A percentile compares a stretch with the other conserved stretches of the same genome.
These are phyloP conservation scores for Luffa acutangula DNA, from an alignment of 306 rosid species.

Conservation along the genomic window DNA sequence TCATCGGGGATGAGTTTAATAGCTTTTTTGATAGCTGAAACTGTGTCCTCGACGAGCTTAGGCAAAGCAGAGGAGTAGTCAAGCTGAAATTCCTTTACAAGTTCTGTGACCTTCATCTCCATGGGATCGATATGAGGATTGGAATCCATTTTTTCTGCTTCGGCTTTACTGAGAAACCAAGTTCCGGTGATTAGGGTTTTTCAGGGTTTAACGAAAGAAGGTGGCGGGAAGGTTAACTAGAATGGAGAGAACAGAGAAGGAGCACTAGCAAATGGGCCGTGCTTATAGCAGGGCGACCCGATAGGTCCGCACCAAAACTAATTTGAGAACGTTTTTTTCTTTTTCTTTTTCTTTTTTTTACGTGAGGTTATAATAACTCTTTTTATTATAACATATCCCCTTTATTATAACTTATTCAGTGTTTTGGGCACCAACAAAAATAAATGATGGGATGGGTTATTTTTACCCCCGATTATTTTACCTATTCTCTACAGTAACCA, in stretches of 20 bases:
- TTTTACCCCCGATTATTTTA: too few relatives aligned
- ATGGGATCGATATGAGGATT: slow-evolving; percentile 19
- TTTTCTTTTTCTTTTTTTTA: too few relatives aligned
- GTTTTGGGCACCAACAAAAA: too few relatives aligned
- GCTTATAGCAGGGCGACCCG: neutral
- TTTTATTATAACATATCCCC: too few relatives aligned
- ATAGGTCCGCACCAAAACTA: neutral
- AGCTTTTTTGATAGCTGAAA: slow-evolving; percentile 39
- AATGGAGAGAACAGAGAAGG: neutral
- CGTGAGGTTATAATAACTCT: too few relatives aligned
- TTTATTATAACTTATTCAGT: too few relatives aligned
- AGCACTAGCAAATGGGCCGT: neutral
- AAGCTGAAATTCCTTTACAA: slow-evolving; percentile 51
- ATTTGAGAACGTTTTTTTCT: neutral
- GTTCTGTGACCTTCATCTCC: slow-evolving; percentile 51
- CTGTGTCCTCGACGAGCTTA: slow-evolving; percentile 41
- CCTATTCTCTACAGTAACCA: too few relatives aligned
- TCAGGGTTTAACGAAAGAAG: slow-evolving; percentile 18
- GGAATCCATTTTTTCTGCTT: slow-evolving; percentile 15
- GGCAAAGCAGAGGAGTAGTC: slow-evolving; percentile 26
- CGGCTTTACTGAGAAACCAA: neutral
- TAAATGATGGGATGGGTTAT: too few relatives aligned
- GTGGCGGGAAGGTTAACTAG: slow-evolving; percentile 13
- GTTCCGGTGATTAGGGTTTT: slow-evolving; percentile 18
- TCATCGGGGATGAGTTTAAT: slow-evolving; percentile 48